These are phyloP conservation scores for Antarctomyces pellizariae DNA, from an alignment of 495 filamentous ascomycete species.

Conservation along the genomic window DNA sequence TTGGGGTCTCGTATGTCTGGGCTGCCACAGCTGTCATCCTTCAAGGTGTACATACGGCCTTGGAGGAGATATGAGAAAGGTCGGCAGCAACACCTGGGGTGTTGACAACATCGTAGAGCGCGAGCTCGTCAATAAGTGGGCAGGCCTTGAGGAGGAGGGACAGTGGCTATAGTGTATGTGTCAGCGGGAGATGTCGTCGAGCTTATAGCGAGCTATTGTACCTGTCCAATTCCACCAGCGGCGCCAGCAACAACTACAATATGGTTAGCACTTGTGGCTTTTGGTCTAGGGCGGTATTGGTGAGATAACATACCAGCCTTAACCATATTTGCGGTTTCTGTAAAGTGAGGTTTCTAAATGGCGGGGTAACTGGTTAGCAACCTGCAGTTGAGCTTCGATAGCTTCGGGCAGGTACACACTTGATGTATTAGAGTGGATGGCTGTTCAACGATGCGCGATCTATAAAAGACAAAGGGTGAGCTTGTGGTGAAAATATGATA, in stretches of 20 bases:
- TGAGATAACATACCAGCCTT: conserved; percentile 46
- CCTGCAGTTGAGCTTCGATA: too few species aligned
- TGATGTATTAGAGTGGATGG: too few species aligned
- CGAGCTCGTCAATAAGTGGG: conserved; percentile 69
- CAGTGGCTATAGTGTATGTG: conserved; percentile 41
- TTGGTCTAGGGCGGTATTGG: background rate
- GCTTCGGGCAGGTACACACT: too few species aligned
- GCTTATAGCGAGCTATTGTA: conserved; percentile 15
- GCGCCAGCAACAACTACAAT: conserved; percentile 73
- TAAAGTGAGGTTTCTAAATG: too few species aligned
- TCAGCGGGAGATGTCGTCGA: conserved; percentile 12
- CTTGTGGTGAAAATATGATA: too few species aligned
- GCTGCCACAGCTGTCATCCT: conserved; percentile 1
- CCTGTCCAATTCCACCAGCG: conserved; percentile 96
- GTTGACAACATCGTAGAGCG: conserved; percentile 98
- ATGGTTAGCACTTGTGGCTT: conserved; percentile 13
- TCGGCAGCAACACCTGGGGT: conserved; percentile 89
- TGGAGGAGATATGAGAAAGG: conserved; percentile 88
- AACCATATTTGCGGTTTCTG: conserved; percentile 39
- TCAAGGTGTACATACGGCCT: conserved; percentile 47
- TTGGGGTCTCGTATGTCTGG: background rate
- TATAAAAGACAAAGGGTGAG: too few species aligned
- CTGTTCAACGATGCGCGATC: too few species aligned
- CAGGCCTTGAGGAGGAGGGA: conserved; percentile 83
- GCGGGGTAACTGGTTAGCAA: too few species aligned